Percentiles rank a stretch among this genome's conserved stretches.
Conservation (phyloP, 352 stramenopile species). For the Phytophthora citricola region DNA sequence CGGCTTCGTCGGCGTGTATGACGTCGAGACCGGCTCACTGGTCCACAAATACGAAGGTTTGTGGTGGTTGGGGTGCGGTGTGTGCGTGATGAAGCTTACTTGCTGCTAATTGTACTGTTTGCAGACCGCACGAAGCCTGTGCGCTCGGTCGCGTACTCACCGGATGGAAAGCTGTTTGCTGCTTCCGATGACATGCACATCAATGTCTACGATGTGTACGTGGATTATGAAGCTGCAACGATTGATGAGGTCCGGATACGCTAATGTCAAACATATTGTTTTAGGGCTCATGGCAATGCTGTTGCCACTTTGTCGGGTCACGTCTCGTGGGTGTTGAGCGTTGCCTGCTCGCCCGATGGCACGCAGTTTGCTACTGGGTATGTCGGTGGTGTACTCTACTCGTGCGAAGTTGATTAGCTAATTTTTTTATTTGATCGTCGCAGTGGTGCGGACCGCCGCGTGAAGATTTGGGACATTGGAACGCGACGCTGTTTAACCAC, state of each 20-base stretch:
- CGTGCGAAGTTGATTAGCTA: no score
- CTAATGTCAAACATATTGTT: background rate
- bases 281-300: conserved; percentile 73
- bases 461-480: conserved; percentile 94
- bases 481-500: conserved; percentile 88
- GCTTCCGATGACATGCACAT: conserved; percentile 93
- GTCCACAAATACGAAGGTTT: conserved; percentile 90
- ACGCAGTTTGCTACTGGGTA: conserved; percentile 89
- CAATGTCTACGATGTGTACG: conserved; percentile 93
- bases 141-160: conserved; percentile 84
- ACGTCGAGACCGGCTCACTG: conserved; percentile 75
- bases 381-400: background rate
- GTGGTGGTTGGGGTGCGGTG: background rate
- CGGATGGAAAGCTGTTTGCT: conserved; percentile 87
- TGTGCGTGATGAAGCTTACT: conserved; percentile 10
- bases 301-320: conserved; percentile 89
- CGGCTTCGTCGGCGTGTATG: conserved; percentile 87
- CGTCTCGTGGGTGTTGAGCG: conserved; percentile 90
- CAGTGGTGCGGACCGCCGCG: conserved; percentile 85
- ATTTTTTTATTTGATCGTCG: conserved; percentile 8
- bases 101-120: conserved; percentile 7
- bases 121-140: conserved; percentile 89
- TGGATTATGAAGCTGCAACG: conserved; percentile 5
- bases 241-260: background rate
- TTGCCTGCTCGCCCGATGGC: conserved; percentile 83